Evolutionary conservation across 306 rosid genomes (phyloP).

Genomic region (Vachellia pachyceras): DNA sequence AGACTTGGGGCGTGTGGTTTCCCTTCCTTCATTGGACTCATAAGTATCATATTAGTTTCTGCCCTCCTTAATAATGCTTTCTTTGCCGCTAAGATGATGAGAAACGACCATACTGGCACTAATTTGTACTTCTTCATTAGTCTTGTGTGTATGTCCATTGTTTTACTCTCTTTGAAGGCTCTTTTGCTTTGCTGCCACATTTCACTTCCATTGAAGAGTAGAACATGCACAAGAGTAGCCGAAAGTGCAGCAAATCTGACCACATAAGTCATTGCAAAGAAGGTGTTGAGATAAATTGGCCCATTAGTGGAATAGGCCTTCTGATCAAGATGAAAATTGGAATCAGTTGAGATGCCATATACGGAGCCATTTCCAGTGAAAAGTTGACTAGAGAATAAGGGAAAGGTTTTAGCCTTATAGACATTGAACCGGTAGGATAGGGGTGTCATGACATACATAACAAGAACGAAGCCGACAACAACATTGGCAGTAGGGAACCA

Average conservation of each 20-base stretch:
- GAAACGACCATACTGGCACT: conserved; percentile 64
- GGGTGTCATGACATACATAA: conserved; percentile 64
- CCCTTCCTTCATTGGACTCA: no score
- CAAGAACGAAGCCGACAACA: conserved; percentile 50
- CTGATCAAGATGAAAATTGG: conserved; percentile 56
- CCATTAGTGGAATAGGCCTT: conserved; percentile 44
- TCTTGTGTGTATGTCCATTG: conserved; percentile 55
- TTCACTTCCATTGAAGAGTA: conserved; percentile 59
- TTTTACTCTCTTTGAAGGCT: conserved; percentile 46
- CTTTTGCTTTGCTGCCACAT: conserved; percentile 43
- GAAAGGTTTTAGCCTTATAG: conserved; percentile 57
- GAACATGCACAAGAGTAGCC: conserved; percentile 62
- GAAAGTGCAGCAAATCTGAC: conserved; percentile 64
- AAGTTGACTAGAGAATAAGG: conserved; percentile 52
- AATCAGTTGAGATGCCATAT: conserved; percentile 45
- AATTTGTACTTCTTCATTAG: conserved; percentile 60
- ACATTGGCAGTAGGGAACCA: conserved; percentile 63
- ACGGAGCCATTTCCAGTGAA: conserved; percentile 49
- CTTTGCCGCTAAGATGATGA: conserved; percentile 46
- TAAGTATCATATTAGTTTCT: no score
- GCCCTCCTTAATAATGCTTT: no score
- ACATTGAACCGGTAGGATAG: conserved; percentile 43
- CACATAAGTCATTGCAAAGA: conserved; percentile 65
- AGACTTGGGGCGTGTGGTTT: no score
- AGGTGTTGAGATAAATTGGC: conserved; percentile 59